Evolutionary conservation across 1,284 basidiomycete species (phyloP).

Genomic region (Phlebopus sp.): DNA sequence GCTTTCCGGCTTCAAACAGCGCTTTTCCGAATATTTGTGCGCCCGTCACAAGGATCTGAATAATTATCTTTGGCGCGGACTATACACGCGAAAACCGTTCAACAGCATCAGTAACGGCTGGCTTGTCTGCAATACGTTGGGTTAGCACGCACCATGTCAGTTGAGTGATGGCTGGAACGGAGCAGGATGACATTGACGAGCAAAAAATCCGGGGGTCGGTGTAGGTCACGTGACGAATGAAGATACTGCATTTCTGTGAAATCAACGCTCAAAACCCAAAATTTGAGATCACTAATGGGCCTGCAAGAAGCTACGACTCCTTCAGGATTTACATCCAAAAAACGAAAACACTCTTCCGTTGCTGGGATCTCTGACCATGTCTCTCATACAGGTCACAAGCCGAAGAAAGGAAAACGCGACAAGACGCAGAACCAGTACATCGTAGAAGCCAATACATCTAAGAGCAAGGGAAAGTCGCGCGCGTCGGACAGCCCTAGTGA

Average conservation of each 20-base stretch:
- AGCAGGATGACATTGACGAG: not conserved
- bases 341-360: slow-evolving; percentile 46
- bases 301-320: slow-evolving; percentile 1
- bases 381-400: slow-evolving; percentile 19
- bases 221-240: too few relatives aligned
- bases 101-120: not conserved
- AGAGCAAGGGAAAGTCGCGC: slow-evolving; percentile 41
- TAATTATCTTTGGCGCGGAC: slow-evolving; percentile 74
- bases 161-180: not conserved
- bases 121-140: not conserved
- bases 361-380: slow-evolving; percentile 20
- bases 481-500: slow-evolving; percentile 39
- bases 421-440: not conserved
- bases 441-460: slow-evolving; percentile 18
- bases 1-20: slow-evolving; percentile 84
- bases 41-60: slow-evolving; percentile 82
- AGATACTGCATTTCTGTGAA: not conserved
- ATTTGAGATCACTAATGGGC: slow-evolving; percentile 17
- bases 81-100: slow-evolving; percentile 29
- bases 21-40: slow-evolving; percentile 89
- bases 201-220: not conserved
- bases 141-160: slow-evolving; percentile 22
- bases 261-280: not conserved
- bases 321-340: slow-evolving; percentile 37
- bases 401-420: slow-evolving; percentile 30